Conservation (phyloP, 768 basidiomycete genomes). For the Mycena chlorophos region DNA sequence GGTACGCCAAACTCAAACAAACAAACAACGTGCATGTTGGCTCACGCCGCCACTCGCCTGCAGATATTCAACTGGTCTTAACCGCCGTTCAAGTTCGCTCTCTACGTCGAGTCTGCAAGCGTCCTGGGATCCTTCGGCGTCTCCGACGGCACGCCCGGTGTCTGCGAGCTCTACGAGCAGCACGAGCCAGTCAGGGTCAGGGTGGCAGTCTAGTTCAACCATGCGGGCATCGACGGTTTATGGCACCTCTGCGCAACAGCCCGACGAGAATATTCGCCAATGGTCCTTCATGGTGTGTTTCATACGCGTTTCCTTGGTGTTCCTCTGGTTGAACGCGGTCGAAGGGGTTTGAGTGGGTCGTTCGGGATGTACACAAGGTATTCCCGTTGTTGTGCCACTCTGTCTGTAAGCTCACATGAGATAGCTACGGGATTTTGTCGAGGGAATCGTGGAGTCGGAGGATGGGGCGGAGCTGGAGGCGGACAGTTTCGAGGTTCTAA, state of each 20-base stretch:
- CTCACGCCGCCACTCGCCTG: slow-evolving; percentile 23
- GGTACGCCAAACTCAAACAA: slow-evolving; percentile 3
- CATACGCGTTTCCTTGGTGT: not conserved
- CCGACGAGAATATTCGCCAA: slow-evolving; percentile 55
- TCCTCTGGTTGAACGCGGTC: not conserved
- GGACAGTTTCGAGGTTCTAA: slow-evolving; percentile 59
- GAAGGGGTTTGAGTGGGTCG: slow-evolving; percentile 74
- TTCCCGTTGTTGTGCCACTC: not conserved
- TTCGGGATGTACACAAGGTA: slow-evolving; percentile 48
- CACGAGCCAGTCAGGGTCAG: too few species aligned
- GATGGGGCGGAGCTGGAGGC: slow-evolving; percentile 28
- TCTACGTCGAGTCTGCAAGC: slow-evolving; percentile 14
- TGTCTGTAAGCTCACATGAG: not conserved
- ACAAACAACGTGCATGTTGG: slow-evolving; percentile 12
- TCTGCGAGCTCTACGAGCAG: slow-evolving; percentile 17
- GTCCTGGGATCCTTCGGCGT: slow-evolving; percentile 33
- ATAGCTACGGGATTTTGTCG: slow-evolving; percentile 58
- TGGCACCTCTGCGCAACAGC: slow-evolving; percentile 17
- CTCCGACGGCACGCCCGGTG: slow-evolving; percentile 22
- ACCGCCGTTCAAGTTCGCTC: slow-evolving; percentile 16
- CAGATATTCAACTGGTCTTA: slow-evolving; percentile 20
- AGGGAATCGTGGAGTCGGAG: slow-evolving; percentile 37
- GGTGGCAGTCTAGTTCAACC: slow-evolving; percentile 25
- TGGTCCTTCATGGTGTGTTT: slow-evolving; percentile 62
- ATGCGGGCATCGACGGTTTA: slow-evolving; percentile 30